A percentile compares a stretch with the other conserved stretches of the same genome.
Conservation (phyloP, 2,329 filamentous ascomycete species). For the Hymenoscyphus linearis region DNA sequence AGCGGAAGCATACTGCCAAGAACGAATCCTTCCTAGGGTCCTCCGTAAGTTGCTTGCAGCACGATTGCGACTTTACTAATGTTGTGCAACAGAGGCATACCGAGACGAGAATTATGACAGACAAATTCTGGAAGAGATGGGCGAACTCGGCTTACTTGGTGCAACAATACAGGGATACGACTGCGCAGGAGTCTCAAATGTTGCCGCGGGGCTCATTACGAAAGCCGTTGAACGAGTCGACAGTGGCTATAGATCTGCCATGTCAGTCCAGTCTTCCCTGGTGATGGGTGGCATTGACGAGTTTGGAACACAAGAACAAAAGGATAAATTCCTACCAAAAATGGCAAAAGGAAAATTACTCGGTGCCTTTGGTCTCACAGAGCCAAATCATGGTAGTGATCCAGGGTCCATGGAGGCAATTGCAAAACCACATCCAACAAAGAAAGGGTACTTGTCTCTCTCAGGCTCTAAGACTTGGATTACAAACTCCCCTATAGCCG, state of each 20-base stretch:
- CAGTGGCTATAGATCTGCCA: constrained; percentile 84
- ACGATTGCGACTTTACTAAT: constrained; percentile 9
- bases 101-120: constrained; percentile 81
- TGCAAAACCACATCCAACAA: constrained; percentile 77
- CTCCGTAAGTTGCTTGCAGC: constrained; percentile 55
- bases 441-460: constrained; percentile 74
- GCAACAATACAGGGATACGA: constrained; percentile 83
- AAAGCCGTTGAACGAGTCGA: constrained; percentile 87
- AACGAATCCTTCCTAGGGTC: constrained; percentile 77
- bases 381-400: constrained; percentile 90
- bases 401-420: constrained; percentile 86
- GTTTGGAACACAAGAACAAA: constrained; percentile 80
- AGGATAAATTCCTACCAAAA: constrained; percentile 73
- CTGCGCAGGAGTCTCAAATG: constrained; percentile 81
- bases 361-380: constrained; percentile 84
- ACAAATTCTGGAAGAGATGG: constrained; percentile 86
- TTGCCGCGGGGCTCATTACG: constrained; percentile 85
- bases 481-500: constrained; percentile 86
- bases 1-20: constrained; percentile 90
- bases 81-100: constrained; percentile 62
- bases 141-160: constrained; percentile 81
- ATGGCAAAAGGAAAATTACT: constrained; percentile 80
- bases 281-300: constrained; percentile 90
- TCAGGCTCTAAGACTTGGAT: constrained; percentile 92
- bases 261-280: constrained; percentile 91